Evolutionary conservation across 345 rosid species (phyloP).

Genomic region (Gossypium raimondii): DNA sequence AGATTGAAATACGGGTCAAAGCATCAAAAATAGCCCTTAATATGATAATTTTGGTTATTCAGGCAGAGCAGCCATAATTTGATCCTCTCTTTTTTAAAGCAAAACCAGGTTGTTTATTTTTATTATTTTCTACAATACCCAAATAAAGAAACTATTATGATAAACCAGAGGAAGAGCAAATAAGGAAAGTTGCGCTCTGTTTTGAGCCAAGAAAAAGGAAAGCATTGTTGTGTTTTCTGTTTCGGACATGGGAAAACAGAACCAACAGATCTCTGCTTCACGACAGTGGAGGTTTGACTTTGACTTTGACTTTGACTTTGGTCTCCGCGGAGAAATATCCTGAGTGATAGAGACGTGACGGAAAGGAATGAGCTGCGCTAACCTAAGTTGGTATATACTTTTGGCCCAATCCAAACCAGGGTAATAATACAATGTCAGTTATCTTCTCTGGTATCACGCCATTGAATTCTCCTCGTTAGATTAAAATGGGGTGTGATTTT

Average conservation of each 20-base stretch:
- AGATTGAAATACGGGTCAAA: conserved; percentile 39
- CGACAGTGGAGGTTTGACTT: neutral
- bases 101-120: conserved; percentile 9
- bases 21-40: conserved; percentile 40
- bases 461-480: too few relatives aligned
- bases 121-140: neutral
- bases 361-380: neutral
- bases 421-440: too few relatives aligned
- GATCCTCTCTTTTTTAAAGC: neutral
- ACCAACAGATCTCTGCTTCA: neutral
- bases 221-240: too few relatives aligned
- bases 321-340: neutral
- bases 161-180: too few relatives aligned
- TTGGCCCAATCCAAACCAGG: neutral
- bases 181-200: too few relatives aligned
- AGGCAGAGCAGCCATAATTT: conserved; percentile 6
- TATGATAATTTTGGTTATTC: conserved; percentile 16
- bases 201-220: too few relatives aligned
- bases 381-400: neutral
- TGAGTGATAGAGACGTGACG: neutral
- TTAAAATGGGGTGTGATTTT: too few relatives aligned
- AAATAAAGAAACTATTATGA: neutral
- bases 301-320: neutral
- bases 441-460: too few relatives aligned
- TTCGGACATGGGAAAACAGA: neutral